Conservation (phyloP, 73 alveolate genomes). For the Uronychia setigera region DNA sequence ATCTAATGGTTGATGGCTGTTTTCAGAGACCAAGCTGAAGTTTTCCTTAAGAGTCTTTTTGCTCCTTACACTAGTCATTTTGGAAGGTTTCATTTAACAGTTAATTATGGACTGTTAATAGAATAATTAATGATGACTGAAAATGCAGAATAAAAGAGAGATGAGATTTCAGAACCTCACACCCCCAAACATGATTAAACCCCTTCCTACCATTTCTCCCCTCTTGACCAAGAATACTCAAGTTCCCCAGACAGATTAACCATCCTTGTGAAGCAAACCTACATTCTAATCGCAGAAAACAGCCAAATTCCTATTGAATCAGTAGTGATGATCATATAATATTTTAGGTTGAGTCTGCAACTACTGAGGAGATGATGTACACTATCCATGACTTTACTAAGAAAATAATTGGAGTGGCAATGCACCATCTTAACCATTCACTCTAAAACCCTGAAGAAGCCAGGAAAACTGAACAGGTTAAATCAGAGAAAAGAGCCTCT, state of each 20-base stretch:
- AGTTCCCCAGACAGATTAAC: background rate
- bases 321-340: background rate
- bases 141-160: background rate
- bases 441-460: background rate
- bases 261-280: background rate
- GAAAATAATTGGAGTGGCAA: background rate
- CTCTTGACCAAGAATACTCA: background rate
- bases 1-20: no score
- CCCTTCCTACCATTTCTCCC: no score
- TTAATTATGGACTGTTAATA: background rate
- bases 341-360: background rate
- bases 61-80: no score
- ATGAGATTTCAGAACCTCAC: background rate
- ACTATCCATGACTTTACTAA: background rate
- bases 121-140: background rate
- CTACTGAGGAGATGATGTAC: background rate
- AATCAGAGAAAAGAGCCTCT: background rate
- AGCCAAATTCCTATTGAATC: background rate
- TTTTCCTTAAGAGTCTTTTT: no score
- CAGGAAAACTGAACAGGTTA: background rate
- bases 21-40: no score
- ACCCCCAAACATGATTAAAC: background rate
- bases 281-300: background rate
- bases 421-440: background rate
- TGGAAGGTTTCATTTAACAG: no score